A percentile compares a stretch with the other conserved stretches of the same genome.
These are phyloP conservation scores for Mortierella claussenii DNA, from an alignment of 192 early-diverging fungal species.

Conservation along the genomic window DNA sequence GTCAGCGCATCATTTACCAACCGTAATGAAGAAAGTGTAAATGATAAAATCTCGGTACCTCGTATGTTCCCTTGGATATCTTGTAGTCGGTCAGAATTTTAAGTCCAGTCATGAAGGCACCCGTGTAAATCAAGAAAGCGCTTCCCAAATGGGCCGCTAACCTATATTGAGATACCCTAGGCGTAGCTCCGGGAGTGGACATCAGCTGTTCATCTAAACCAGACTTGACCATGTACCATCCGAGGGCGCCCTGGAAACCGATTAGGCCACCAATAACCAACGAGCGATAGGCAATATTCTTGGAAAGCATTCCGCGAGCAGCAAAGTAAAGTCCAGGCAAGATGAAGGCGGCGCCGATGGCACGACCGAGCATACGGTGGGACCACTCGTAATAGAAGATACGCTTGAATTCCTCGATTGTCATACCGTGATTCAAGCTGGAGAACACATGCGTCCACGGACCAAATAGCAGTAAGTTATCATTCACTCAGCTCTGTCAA, in stretches of 20 bases:
- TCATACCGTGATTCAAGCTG: slow-evolving; percentile 90
- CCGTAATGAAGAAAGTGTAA: too few relatives aligned
- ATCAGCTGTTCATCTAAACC: slow-evolving; percentile 87
- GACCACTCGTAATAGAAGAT: slow-evolving; percentile 99
- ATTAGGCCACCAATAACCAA: slow-evolving; percentile 72
- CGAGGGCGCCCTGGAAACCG: slow-evolving; percentile 88
- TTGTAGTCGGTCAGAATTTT: slow-evolving; percentile 79
- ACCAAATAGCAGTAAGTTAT: too few relatives aligned
- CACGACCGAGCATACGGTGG: slow-evolving; percentile 93
- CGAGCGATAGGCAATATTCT: slow-evolving; percentile 66
- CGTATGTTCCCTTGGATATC: slow-evolving; percentile 61
- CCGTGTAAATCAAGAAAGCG: slow-evolving; percentile 89
- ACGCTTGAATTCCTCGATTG: slow-evolving; percentile 91
- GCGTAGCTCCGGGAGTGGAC: slow-evolving; percentile 80
- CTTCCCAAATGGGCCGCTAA: slow-evolving; percentile 89
- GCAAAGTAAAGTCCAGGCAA: slow-evolving; percentile 91
- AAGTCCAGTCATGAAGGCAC: slow-evolving; percentile 81
- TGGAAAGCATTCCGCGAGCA: slow-evolving; percentile 80
- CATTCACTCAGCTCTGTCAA: not conserved
- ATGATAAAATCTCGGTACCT: slow-evolving; percentile 6
- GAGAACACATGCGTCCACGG: not conserved
- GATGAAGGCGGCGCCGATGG: slow-evolving; percentile 89
- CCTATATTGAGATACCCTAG: slow-evolving; percentile 95
- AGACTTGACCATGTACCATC: slow-evolving; percentile 99
- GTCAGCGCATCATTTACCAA: too few relatives aligned